Evolutionary conservation across 495 filamentous ascomycete species (phyloP).

Genomic region (Penicillium antarcticum): DNA sequence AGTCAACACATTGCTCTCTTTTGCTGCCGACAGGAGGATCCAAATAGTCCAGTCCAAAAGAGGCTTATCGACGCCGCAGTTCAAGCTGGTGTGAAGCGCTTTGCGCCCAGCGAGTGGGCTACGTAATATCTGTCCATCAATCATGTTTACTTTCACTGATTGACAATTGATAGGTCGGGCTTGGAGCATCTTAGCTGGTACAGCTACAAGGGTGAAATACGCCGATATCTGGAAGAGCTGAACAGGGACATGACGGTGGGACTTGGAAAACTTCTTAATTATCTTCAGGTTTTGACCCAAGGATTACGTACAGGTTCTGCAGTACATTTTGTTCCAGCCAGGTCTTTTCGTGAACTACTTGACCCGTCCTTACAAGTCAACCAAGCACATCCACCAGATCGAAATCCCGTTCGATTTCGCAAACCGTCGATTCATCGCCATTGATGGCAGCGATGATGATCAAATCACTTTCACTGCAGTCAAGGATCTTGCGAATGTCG

Average conservation of each 20-base stretch:
- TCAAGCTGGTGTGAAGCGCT: conserved; percentile 58
- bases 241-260: conserved; percentile 49
- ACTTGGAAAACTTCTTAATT: background rate
- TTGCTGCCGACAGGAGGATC: conserved; percentile 40
- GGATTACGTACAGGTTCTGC: conserved; percentile 41
- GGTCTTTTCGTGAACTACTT: conserved; percentile 55
- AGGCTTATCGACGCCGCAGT: conserved; percentile 60
- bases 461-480: conserved; percentile 46
- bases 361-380: conserved; percentile 44
- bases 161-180: conserved; percentile 11
- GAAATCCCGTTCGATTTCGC: conserved; percentile 44
- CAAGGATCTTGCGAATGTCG: conserved; percentile 42
- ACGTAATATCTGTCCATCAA: conserved; percentile 3
- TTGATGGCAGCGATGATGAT: conserved; percentile 44
- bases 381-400: conserved; percentile 44
- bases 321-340: conserved; percentile 57
- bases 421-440: conserved; percentile 43
- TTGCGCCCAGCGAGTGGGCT: conserved; percentile 40
- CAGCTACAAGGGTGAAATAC: conserved; percentile 42
- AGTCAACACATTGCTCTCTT: conserved; percentile 54
- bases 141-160: background rate
- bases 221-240: conserved; percentile 47
- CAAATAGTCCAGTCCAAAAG: conserved; percentile 34
- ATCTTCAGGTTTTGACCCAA: background rate
- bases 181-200: conserved; percentile 40